A percentile compares a stretch with the other conserved stretches of the same genome.
These are phyloP conservation scores for Lunasporangiospora selenospora DNA, from an alignment of 192 early-diverging fungal species.

Conservation along the genomic window DNA sequence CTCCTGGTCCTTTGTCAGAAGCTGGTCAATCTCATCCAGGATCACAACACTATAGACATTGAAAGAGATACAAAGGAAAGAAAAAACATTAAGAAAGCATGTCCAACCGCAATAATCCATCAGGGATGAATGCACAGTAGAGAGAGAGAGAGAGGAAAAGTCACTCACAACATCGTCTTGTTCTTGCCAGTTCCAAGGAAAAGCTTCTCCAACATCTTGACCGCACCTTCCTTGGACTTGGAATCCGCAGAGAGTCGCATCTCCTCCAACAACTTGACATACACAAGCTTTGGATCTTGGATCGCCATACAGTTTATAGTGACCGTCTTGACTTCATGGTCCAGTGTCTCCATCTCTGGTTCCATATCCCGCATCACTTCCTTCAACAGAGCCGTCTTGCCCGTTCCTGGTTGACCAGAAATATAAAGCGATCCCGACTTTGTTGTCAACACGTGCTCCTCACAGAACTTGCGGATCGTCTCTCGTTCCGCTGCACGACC, in stretches of 20 bases:
- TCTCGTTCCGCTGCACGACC: conserved; percentile 67
- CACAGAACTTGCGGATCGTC: conserved; percentile 59
- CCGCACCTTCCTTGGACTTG: conserved; percentile 52
- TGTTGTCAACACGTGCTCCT: conserved; percentile 52
- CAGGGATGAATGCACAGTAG: neutral
- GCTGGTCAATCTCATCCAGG: conserved; percentile 93
- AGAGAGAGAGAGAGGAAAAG: neutral
- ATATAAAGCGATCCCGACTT: conserved; percentile 81
- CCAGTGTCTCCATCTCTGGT: conserved; percentile 27
- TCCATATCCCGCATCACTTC: conserved; percentile 59
- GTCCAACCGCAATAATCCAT: no score
- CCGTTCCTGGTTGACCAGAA: conserved; percentile 92
- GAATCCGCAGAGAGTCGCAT: conserved; percentile 35
- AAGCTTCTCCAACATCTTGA: conserved; percentile 60
- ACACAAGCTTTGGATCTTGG: conserved; percentile 72
- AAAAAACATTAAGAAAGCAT: neutral
- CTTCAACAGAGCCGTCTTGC: conserved; percentile 88
- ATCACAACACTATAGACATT: conserved; percentile 68
- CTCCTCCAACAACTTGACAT: conserved; percentile 68
- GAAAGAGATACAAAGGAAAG: neutral
- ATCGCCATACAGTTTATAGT: conserved; percentile 91
- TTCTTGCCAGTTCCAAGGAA: conserved; percentile 54
- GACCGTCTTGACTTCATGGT: conserved; percentile 61
- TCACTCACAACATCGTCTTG: conserved; percentile 61
- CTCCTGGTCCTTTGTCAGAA: conserved; percentile 81